Evolutionary conservation across 768 basidiomycete species (phyloP).

Genomic region (Auricularia cornea): DNA sequence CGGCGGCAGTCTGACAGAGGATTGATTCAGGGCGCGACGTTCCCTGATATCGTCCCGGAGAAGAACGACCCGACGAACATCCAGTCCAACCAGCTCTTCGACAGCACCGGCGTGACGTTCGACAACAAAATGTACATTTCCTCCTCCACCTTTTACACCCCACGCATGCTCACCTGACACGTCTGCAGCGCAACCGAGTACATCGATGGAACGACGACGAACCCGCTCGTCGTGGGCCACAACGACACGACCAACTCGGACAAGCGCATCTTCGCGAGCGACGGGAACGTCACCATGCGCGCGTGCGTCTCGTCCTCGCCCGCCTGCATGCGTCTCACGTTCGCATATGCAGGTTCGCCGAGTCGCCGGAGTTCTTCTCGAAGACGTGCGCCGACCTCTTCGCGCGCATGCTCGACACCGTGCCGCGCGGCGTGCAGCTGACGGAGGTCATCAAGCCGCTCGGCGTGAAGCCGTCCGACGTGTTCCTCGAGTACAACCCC

Average conservation of each 20-base stretch:
- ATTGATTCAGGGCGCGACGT: slow-evolving; percentile 34
- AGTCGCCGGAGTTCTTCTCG: slow-evolving; percentile 24
- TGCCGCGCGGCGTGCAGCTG: slow-evolving; percentile 36
- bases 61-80: neutral
- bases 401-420: slow-evolving; percentile 40
- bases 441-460: slow-evolving; percentile 27
- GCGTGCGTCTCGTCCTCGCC: slow-evolving; percentile 18
- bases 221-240: slow-evolving; percentile 28
- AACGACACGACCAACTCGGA: slow-evolving; percentile 35
- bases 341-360: slow-evolving; percentile 18
- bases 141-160: slow-evolving; percentile 32
- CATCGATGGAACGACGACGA: slow-evolving; percentile 30
- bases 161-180: slow-evolving; percentile 21
- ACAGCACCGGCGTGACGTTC: slow-evolving; percentile 1
- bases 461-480: neutral
- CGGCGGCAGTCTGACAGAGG: no score
- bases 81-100: neutral
- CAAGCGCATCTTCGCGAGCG: slow-evolving; percentile 31
- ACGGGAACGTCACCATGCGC: slow-evolving; percentile 34
- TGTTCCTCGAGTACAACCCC: neutral
- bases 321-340: no score
- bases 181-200: slow-evolving; percentile 31
- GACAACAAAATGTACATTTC: slow-evolving; percentile 5
- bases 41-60: slow-evolving; percentile 31
- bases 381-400: slow-evolving; percentile 33